Conservation (phyloP, 305 asterid genomes). For the Solanum chacoense region DNA sequence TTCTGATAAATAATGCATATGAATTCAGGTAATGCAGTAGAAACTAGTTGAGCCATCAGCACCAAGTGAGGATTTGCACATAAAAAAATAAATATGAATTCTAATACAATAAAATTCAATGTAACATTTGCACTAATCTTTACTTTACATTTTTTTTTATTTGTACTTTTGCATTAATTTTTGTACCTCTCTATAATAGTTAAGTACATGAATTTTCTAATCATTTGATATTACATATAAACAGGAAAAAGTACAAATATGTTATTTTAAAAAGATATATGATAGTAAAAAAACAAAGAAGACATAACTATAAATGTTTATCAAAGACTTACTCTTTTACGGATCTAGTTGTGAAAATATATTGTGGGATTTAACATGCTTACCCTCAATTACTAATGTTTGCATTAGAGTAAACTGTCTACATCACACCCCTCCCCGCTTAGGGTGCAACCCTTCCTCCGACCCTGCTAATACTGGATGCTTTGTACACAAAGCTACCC, state of each 20-base stretch:
- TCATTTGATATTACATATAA: background rate
- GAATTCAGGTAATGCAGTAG: background rate
- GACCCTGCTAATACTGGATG: background rate
- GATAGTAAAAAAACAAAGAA: background rate
- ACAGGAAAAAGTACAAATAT: background rate
- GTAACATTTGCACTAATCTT: too few relatives aligned
- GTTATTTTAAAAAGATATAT: background rate
- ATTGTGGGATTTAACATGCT: too few relatives aligned
- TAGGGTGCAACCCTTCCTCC: background rate
- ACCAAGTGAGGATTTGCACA: too few relatives aligned
- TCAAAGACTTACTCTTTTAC: too few relatives aligned
- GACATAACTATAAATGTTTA: background rate
- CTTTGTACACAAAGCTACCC: background rate
- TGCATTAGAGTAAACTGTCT: background rate
- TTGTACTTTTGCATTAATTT: too few relatives aligned
- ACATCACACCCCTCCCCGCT: background rate
- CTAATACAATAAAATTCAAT: too few relatives aligned
- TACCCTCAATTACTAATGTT: background rate
- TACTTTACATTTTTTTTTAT: too few relatives aligned
- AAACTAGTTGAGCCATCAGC: too few relatives aligned
- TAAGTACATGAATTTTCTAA: background rate
- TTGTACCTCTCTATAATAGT: background rate
- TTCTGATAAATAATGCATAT: background rate
- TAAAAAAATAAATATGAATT: too few relatives aligned
- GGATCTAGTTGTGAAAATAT: too few relatives aligned